Percentiles rank a stretch among this genome's conserved stretches.
Evolutionary conservation across 1,284 basidiomycete genomes (phyloP).

Genomic region (Pisolithus thermaeus): DNA sequence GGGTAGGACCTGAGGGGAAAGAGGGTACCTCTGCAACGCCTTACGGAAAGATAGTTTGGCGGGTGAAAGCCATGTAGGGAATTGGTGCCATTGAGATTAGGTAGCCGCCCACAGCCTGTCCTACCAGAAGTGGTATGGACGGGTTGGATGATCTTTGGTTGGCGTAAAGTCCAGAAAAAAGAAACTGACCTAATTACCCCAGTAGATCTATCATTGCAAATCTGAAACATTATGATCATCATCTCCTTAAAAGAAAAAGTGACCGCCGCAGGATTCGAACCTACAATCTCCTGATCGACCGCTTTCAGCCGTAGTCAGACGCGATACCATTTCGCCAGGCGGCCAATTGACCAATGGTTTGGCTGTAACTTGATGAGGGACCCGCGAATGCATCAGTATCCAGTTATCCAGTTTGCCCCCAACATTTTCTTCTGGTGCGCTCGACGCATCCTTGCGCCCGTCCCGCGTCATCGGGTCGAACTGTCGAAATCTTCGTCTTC

Average conservation of each 20-base stretch:
- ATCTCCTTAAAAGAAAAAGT: constrained; percentile 10
- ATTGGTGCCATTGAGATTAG: too few relatives aligned
- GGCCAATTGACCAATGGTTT: constrained; percentile 31
- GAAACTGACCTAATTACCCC: neutral
- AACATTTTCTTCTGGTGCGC: too few relatives aligned
- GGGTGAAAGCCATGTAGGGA: constrained; percentile 1
- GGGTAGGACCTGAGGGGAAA: constrained; percentile 27
- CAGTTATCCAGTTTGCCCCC: too few relatives aligned
- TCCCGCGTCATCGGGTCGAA: too few relatives aligned
- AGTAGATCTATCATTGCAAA: too few relatives aligned
- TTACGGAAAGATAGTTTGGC: constrained; percentile 42
- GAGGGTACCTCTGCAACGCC: constrained; percentile 33
- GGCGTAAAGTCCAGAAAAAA: neutral
- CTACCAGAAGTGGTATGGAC: too few relatives aligned
- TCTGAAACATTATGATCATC: neutral
- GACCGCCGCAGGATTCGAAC: constrained; percentile 46
- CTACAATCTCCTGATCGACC: constrained; percentile 43
- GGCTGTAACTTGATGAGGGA: neutral
- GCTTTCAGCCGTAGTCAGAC: constrained; percentile 55
- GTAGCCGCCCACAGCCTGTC: too few relatives aligned
- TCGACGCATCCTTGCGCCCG: too few relatives aligned
- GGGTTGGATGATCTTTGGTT: too few relatives aligned
- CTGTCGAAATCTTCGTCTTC: too few relatives aligned
- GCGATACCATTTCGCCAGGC: constrained; percentile 77
- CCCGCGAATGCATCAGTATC: too few relatives aligned